Percentiles rank a stretch among this genome's conserved stretches.
These are phyloP conservation scores for Chloranthus sessilifolius DNA, from an alignment of 164 flowering plant genomes.

Conservation along the genomic window DNA sequence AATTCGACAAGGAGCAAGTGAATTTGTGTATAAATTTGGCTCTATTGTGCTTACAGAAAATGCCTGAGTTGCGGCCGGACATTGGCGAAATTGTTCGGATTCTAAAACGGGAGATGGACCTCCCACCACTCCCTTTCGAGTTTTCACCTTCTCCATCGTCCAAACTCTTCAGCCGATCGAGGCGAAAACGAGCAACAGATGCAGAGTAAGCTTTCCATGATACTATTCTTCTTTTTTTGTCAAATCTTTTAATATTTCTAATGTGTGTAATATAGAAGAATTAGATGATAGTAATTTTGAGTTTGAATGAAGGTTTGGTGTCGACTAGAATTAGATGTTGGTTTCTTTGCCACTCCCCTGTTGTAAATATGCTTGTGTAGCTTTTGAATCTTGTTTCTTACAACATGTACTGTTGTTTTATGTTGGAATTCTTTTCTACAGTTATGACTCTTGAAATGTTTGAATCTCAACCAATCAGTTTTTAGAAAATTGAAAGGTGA, in stretches of 20 bases:
- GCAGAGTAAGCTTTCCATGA: constrained; percentile 37
- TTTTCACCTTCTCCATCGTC: constrained; percentile 91
- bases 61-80: constrained; percentile 91
- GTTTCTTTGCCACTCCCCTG: too few relatives aligned
- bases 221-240: background rate
- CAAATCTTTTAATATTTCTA: background rate
- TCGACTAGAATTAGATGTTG: too few relatives aligned
- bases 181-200: constrained; percentile 42
- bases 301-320: constrained; percentile 1
- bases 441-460: too few relatives aligned
- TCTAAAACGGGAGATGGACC: constrained; percentile 82
- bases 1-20: constrained; percentile 64
- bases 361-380: too few relatives aligned
- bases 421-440: too few relatives aligned
- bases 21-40: constrained; percentile 78
- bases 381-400: too few relatives aligned
- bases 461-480: too few relatives aligned
- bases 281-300: background rate
- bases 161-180: constrained; percentile 47
- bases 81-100: constrained; percentile 74
- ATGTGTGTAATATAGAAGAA: constrained; percentile 8
- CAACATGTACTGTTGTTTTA: too few relatives aligned
- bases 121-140: constrained; percentile 66
- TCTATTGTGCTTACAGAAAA: constrained; percentile 72
- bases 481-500: too few relatives aligned